A percentile compares a stretch with the other conserved stretches of the same genome.
These are phyloP conservation scores for Castanea crenata DNA, from an alignment of 306 rosid genomes.

Conservation along the genomic window DNA sequence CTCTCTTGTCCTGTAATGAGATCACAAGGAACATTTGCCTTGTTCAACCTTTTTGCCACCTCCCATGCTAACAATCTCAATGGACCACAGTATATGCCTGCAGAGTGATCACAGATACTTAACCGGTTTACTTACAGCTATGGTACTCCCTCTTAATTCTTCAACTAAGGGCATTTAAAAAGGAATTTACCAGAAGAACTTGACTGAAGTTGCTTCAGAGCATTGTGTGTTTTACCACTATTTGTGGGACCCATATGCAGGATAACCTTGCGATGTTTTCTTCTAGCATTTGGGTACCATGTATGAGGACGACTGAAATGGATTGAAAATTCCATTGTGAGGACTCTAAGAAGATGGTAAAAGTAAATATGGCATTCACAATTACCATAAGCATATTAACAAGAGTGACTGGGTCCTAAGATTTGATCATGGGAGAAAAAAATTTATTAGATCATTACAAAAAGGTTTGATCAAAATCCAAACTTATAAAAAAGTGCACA, in stretches of 20 bases:
- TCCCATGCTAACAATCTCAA: slow-evolving; percentile 98
- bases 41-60: slow-evolving; percentile 86
- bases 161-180: slow-evolving; percentile 8
- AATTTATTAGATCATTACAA: background rate
- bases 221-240: slow-evolving; percentile 92
- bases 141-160: slow-evolving; percentile 8
- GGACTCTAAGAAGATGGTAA: background rate
- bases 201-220: slow-evolving; percentile 72
- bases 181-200: slow-evolving; percentile 76
- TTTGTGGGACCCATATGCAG: slow-evolving; percentile 97
- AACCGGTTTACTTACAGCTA: slow-evolving; percentile 5
- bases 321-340: background rate
- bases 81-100: slow-evolving; percentile 96
- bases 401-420: background rate
- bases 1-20: slow-evolving; percentile 91
- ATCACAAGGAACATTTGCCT: slow-evolving; percentile 84
- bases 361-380: background rate
- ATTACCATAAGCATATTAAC: slow-evolving; percentile 6
- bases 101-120: slow-evolving; percentile 25
- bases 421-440: background rate
- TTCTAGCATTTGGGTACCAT: slow-evolving; percentile 90
- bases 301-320: slow-evolving; percentile 76
- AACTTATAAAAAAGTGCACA: background rate
- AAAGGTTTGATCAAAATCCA: background rate
- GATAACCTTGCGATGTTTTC: slow-evolving; percentile 70